These are phyloP conservation scores for Auricularia heimuer DNA, from an alignment of 768 basidiomycete genomes.

Conservation along the genomic window DNA sequence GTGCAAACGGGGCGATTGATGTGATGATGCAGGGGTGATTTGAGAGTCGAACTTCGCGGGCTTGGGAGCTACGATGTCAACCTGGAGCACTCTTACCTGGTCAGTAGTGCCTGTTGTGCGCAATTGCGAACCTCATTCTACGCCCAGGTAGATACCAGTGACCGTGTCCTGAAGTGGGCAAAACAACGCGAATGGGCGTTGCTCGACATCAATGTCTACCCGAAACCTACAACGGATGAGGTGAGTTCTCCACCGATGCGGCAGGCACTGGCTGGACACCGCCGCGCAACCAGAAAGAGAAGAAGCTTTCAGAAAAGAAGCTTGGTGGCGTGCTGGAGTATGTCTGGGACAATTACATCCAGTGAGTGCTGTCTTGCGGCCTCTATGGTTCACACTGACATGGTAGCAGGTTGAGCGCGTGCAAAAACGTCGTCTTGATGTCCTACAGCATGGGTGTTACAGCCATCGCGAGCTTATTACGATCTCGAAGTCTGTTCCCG, in stretches of 20 bases:
- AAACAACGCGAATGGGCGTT: constrained; percentile 55
- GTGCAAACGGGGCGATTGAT: not conserved
- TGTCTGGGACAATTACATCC: constrained; percentile 94
- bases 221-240: constrained; percentile 35
- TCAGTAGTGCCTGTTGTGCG: constrained; percentile 22
- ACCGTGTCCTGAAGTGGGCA: constrained; percentile 71
- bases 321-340: constrained; percentile 57
- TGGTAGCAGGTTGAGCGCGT: constrained; percentile 52
- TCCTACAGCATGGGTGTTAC: constrained; percentile 83
- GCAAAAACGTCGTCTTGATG: constrained; percentile 66
- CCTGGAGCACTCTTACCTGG: constrained; percentile 77
- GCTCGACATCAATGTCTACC: constrained; percentile 79
- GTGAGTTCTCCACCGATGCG: too few species aligned
- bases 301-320: constrained; percentile 19
- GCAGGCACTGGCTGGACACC: not conserved
- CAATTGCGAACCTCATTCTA: too few species aligned
- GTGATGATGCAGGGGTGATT: constrained; percentile 56
- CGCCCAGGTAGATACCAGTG: constrained; percentile 76
- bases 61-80: constrained; percentile 62
- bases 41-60: constrained; percentile 74
- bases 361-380: constrained; percentile 40
- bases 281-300: constrained; percentile 24
- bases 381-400: constrained; percentile 6
- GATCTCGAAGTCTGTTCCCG: constrained; percentile 47
- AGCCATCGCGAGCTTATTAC: constrained; percentile 64